Evolutionary conservation across 129 eudicot genomes (phyloP).

Genomic region (Daucus carota): DH1_v3.0 NC_030383.2:64177501-64178000

Average conservation of each 20-base stretch:
- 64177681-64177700: background rate
- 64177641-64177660: background rate
- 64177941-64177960: background rate
- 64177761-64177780: background rate
- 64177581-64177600: background rate
- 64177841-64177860: background rate
- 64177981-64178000: background rate
- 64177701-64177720: background rate
- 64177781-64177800: background rate
- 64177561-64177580: background rate
- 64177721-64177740: background rate
- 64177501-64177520: background rate
- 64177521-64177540: background rate
- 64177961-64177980: background rate
- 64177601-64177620: background rate
- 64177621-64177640: background rate
- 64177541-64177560: background rate
- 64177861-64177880: background rate
- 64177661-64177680: background rate
- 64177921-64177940: background rate
- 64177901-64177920: background rate
- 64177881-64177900: background rate
- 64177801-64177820: background rate
- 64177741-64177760: background rate
- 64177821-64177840: background rate